Base-by-base conservation (phyloP, 192 early-diverging fungal species). In the Backusella tarrabulga region DNA sequence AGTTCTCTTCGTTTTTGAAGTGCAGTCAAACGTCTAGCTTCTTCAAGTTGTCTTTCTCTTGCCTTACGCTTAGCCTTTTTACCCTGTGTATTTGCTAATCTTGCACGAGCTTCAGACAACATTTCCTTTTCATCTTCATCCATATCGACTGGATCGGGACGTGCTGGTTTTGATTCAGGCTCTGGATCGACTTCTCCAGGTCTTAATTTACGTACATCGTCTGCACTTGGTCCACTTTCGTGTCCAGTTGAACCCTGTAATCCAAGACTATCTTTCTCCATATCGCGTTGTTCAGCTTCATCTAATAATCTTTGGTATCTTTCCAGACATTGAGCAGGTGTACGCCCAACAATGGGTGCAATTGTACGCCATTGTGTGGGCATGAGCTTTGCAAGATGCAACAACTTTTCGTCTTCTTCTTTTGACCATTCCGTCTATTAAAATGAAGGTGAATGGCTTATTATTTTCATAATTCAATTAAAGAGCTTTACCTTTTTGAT, bases 71-170 rank as follows among this genome's bases (percentile, higher is more conserved):
- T 99, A 21, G 98, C 97, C 75, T 99, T 99, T 78, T 99, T 99
- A 68, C 98, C 98, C 82, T 98, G 97, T 7, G 98, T 99, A 82
- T 99, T 99, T n/a, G 98, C 98, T 68, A 99, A 87, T 80, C 98
- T 89, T 21, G 98, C 98, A 68, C 98, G 91, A 26, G 98, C 98
- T 82, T 99, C 98, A 4, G 95, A 96, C 26, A 99, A 88, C 98
- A 99, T 99, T 83, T 99, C 98, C 87, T 99, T 99, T 87, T 99
- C 97, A 81, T 99, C 97, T 81, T 98, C 97, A 73, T 99, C 98
- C 98, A 99, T 99, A 80, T 99, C 98, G 3, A 99, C 95, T 14
- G 98, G 97, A 83, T 99, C 98, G 2, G 98, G 98, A 12, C 97
- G 87, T 1, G 98, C 98, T n/a, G 98, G 94, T 77, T 97, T 97